Base-by-base conservation (phyloP, 176 grass and related monocot species). In the Avena atlantica region DNA sequence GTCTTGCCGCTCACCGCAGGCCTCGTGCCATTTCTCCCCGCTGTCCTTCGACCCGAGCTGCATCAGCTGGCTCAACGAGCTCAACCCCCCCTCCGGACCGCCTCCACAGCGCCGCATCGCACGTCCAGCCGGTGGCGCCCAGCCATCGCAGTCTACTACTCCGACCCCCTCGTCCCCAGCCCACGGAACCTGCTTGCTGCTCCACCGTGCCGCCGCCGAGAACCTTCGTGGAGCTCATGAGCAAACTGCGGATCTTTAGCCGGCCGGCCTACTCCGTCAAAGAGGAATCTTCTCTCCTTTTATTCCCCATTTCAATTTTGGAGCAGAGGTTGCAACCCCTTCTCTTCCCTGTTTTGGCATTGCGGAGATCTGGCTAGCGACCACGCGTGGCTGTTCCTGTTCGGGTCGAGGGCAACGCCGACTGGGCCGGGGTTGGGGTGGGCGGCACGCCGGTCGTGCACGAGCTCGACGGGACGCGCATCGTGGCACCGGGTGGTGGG, bases 31-130 rank as follows among this genome's bases (percentile, higher is more conserved):
- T 23, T 99, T 97, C 92, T 96, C 92, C 24, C 94, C 97, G 25
- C 80, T 84, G 12, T 71, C 88, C 2, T 96, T 93, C 60, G 97
- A 99, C 82, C 37, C 87, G 12, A 90, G 68, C 78, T 45, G 57
- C 79, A 34, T 97, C 60, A 90, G 87, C 78, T 94, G 92, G 81
- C 82, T 99, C 48, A 86, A 94, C 66, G 94, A 97, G 53, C 73
- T 92, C 20, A 99, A 89, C 83, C 97, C 97, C 0, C 92, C 74
- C 86, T 99, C 44, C 50, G 86, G 2, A 80, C n/a, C n/a, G n/a
- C n/a, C n/a, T n/a, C n/a, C n/a, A n/a, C n/a, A 16, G 37, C 86
- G 29, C 81, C 19, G 12, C 44, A 10, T 73, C n/a, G n/a, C n/a
- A n/a, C 89, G 9, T 48, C 80, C n/a, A 69, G 52, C 74, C 79